Base-by-base conservation (phyloP, 345 rosid species). In the Hibiscus trionum region DNA sequence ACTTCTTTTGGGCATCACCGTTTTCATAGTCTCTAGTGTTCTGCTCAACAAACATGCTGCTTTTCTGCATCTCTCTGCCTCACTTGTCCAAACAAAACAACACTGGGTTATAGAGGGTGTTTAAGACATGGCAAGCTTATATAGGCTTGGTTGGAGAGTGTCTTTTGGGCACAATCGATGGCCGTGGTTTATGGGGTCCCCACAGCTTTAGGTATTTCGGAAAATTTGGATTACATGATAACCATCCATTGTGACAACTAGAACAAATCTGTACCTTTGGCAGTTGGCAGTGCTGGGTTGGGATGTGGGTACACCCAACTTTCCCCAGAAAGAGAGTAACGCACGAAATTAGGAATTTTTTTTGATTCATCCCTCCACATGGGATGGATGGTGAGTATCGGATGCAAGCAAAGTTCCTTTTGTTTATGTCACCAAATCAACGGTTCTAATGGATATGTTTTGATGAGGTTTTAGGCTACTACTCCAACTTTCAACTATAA, bases 21-120 rank as follows among this genome's bases (percentile, higher is more conserved):
- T 50, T 77, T 49, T 72, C 77, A 61, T 75, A 77, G 46, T 75
- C 81, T 52, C 70, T 79, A 4, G 78, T 63, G 66, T 81, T 76
- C 12, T 79, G 86, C 69, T 85, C 82, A 8, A 86, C 65, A 69
- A 35, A 69, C 84, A 91, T 70, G 79, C 73, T 76, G 71, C 33
- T 70, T 17, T 58, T 75, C 6, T 76, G 78, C 82, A 77, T 77
- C 75, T 81, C 44, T 39, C 10, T 7, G 44, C 2, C 44, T 39
- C 44, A 39, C 44, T 39, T 39, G 9, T 39, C 44, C 9, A 1
- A 26, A 12, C 7, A 7, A 56, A 58, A 19, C 16, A 35, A 33
- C 39, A 39, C 49, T 7, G 19, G 39, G 9, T 24, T 37, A 8
- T 27, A 21, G 3, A 47, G 39, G 11, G 14, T 29, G n/a, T 1